A percentile compares a stretch with the other conserved stretches of the same genome.
These are phyloP conservation scores for Apiotrichum porosum DNA, from an alignment of 1,284 basidiomycete genomes.

Conservation along the genomic window DNA sequence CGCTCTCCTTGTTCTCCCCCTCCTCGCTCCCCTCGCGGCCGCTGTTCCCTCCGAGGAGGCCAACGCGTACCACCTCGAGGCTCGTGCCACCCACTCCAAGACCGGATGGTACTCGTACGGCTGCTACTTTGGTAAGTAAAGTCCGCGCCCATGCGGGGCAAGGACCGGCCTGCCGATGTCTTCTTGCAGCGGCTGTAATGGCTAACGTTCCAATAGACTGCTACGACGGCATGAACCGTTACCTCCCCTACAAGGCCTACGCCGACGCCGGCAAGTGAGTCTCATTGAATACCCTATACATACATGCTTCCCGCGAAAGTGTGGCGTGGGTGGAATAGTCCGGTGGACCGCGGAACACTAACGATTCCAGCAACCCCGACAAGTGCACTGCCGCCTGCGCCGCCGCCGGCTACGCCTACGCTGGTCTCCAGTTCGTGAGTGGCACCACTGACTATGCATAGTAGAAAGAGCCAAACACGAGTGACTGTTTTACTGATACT, in stretches of 20 bases:
- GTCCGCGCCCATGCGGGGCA: background rate
- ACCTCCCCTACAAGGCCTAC: conserved; percentile 19
- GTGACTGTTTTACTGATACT: too few relatives aligned
- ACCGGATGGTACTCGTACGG: conserved; percentile 22
- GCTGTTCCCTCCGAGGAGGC: background rate
- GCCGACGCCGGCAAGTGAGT: conserved; percentile 9
- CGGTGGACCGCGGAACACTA: too few relatives aligned
- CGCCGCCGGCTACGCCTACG: conserved; percentile 13
- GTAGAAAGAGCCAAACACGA: too few relatives aligned
- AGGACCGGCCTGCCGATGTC: background rate
- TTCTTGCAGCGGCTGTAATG: background rate
- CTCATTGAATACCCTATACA: too few relatives aligned
- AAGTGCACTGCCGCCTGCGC: conserved; percentile 21
- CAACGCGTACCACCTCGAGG: conserved; percentile 4
- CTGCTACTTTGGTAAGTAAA: conserved; percentile 22
- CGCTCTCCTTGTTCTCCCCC: conserved; percentile 3
- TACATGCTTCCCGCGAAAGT: background rate
- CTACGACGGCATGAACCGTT: conserved; percentile 26
- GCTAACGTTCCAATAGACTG: conserved; percentile 18
- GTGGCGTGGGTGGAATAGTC: background rate
- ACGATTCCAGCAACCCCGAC: conserved; percentile 12
- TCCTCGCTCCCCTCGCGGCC: conserved; percentile 4
- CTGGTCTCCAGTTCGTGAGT: conserved; percentile 24
- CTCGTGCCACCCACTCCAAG: conserved; percentile 12
- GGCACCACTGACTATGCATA: too few relatives aligned